Conservation (phyloP, 805 yeast species). For the Hagleromyces aurorensis region DNA sequence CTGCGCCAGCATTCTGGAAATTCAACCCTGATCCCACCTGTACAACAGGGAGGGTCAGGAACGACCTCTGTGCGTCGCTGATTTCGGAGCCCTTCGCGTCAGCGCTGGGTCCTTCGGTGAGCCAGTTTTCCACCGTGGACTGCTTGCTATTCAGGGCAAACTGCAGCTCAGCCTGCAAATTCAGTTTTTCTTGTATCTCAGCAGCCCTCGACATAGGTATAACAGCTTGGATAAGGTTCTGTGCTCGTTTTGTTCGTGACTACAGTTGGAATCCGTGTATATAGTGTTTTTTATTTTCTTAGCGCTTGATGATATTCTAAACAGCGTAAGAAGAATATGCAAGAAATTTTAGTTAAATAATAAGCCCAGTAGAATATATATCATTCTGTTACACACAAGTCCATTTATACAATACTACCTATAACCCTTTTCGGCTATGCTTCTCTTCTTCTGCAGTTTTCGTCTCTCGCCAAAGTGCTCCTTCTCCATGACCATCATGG, state of each 20-base stretch:
- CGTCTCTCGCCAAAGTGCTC: slow-evolving; percentile 78
- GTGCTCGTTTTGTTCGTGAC: too few relatives aligned
- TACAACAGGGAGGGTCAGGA: slow-evolving; percentile 28
- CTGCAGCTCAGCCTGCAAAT: slow-evolving; percentile 28
- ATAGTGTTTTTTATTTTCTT: too few relatives aligned
- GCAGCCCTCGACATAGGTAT: slow-evolving; percentile 31
- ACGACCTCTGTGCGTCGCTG: slow-evolving; percentile 18
- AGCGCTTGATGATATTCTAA: slow-evolving; percentile 1
- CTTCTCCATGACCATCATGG: slow-evolving; percentile 87
- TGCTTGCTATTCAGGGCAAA: slow-evolving; percentile 17
- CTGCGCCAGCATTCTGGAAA: slow-evolving; percentile 8
- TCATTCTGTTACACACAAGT: neutral
- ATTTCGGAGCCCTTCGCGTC: slow-evolving; percentile 7
- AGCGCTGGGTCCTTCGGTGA: slow-evolving; percentile 5
- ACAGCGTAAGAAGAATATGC: neutral
- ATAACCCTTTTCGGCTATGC: slow-evolving; percentile 22
- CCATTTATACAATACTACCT: slow-evolving; percentile 3
- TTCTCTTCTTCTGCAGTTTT: slow-evolving; percentile 39
- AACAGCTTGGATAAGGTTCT: too few relatives aligned
- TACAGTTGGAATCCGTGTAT: too few relatives aligned
- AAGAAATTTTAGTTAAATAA: neutral
- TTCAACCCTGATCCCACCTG: slow-evolving; percentile 28
- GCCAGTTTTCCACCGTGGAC: slow-evolving; percentile 25
- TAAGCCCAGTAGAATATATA: neutral
- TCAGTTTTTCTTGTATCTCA: slow-evolving; percentile 30